A percentile compares a stretch with the other conserved stretches of the same genome.
Conservation (phyloP, 805 yeast genomes). For the Pichia ethanolica region DNA sequence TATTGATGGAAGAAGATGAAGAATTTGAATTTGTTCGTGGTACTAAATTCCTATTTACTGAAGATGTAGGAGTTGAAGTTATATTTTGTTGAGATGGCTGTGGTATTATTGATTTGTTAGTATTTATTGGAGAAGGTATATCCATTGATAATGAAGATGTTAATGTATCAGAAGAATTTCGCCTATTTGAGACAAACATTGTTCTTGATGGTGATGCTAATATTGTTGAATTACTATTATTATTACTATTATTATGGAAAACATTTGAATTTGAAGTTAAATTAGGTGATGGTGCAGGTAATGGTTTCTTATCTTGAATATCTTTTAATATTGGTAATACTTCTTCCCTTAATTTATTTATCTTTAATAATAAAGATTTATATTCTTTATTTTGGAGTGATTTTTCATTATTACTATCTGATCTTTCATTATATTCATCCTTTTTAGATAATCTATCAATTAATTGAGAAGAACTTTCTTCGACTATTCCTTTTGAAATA, state of each 20-base stretch:
- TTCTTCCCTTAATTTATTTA: slow-evolving; percentile 53
- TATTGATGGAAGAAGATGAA: no score
- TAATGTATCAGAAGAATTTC: background rate
- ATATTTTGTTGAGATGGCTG: background rate
- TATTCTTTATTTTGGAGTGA: slow-evolving; percentile 4
- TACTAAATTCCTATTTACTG: background rate
- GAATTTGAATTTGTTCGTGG: background rate
- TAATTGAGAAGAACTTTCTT: slow-evolving; percentile 11
- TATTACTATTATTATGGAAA: background rate
- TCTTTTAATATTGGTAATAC: slow-evolving; percentile 55
- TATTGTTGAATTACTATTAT: background rate
- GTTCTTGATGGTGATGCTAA: background rate
- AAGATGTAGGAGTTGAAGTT: background rate
- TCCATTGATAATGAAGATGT: background rate
- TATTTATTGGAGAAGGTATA: background rate
- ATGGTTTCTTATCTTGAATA: slow-evolving; percentile 57
- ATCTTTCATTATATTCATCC: background rate
- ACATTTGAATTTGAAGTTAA: background rate
- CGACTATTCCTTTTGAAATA: slow-evolving; percentile 19
- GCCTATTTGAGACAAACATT: background rate
- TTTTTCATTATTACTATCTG: background rate
- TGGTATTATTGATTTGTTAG: slow-evolving; percentile 19
- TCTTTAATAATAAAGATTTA: slow-evolving; percentile 43
- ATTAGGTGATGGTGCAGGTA: slow-evolving; percentile 48
- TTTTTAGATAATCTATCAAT: slow-evolving; percentile 4